These are phyloP conservation scores for Cornus florida DNA, from an alignment of 148 eudicot genomes.

Conservation along the genomic window DNA sequence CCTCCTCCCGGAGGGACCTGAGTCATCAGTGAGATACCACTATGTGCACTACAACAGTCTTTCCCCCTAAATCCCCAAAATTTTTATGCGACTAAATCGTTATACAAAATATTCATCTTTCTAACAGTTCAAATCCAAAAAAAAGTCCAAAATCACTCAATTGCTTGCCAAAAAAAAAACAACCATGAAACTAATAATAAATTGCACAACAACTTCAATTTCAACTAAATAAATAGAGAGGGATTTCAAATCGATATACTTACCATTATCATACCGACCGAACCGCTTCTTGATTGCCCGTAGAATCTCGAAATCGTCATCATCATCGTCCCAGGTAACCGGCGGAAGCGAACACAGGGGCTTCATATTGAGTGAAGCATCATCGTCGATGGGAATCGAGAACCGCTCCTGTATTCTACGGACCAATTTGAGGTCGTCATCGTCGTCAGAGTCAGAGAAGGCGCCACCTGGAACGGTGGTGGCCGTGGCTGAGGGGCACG, in stretches of 20 bases:
- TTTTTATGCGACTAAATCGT: too few relatives aligned
- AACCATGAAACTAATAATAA: not conserved
- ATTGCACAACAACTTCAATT: not conserved
- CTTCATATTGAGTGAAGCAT: slow-evolving; percentile 32
- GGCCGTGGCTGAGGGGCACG: not conserved
- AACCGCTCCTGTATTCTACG: slow-evolving; percentile 52
- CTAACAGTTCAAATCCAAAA: not conserved
- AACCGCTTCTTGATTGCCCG: slow-evolving; percentile 66
- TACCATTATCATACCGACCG: slow-evolving; percentile 37
- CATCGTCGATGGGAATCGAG: slow-evolving; percentile 22
- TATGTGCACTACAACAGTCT: too few relatives aligned
- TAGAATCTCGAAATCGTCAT: slow-evolving; percentile 73
- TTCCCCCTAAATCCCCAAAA: too few relatives aligned
- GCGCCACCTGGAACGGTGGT: not conserved
- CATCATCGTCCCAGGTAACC: slow-evolving; percentile 51
- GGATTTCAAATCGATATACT: not conserved
- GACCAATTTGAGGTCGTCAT: slow-evolving; percentile 56
- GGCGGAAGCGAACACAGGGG: slow-evolving; percentile 54
- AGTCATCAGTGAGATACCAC: too few relatives aligned
- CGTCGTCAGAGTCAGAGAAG: slow-evolving; percentile 19
- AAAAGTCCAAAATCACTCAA: not conserved
- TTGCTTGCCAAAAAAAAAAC: not conserved
- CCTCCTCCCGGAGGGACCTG: too few relatives aligned
- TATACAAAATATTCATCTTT: not conserved
- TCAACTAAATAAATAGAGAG: not conserved